phyloP scores from a whole-genome alignment of 2,329 filamentous ascomycete genomes.

The Ophiostoma sp. region DNA sequence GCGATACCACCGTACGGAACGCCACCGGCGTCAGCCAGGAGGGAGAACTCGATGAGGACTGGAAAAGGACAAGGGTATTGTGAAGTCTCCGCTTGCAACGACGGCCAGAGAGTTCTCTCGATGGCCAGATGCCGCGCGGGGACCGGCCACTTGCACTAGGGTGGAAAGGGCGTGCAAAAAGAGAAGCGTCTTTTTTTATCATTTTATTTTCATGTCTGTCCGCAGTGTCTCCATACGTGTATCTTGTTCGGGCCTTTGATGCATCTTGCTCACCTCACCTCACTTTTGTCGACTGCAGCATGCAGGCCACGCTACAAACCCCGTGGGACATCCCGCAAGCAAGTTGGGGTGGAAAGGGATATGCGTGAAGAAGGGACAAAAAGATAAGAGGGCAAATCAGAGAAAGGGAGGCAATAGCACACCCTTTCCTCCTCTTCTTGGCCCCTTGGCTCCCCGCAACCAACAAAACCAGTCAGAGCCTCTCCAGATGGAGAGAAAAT shows the following conservation, averaged over 20 bases:
- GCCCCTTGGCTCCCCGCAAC: background rate
- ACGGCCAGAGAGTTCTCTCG: background rate
- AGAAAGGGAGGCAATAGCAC: background rate
- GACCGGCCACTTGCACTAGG: background rate
- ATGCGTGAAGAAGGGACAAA: background rate
- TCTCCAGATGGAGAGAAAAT: background rate
- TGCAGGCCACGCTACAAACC: constrained; percentile 2
- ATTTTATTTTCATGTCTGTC: too few relatives aligned
- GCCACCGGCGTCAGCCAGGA: background rate
- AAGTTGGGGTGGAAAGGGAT: background rate
- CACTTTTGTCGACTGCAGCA: background rate
- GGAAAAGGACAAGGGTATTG: background rate
- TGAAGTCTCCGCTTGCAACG: background rate
- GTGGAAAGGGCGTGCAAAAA: background rate
- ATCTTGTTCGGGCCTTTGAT: constrained; percentile 5
- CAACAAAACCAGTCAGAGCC: background rate
- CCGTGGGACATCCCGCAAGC: constrained; percentile 14
- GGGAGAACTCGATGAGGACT: background rate
- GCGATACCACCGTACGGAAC: background rate
- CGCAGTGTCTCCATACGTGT: background rate
- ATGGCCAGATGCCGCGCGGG: background rate
- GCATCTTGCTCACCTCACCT: background rate
- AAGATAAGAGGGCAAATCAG: background rate
- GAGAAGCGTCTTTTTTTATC: too few relatives aligned
- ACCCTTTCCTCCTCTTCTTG: background rate